A percentile compares a stretch with the other conserved stretches of the same genome.
These are phyloP conservation scores for Schizothecium vesticola DNA, from an alignment of 495 filamentous ascomycete species.

Conservation along the genomic window DNA sequence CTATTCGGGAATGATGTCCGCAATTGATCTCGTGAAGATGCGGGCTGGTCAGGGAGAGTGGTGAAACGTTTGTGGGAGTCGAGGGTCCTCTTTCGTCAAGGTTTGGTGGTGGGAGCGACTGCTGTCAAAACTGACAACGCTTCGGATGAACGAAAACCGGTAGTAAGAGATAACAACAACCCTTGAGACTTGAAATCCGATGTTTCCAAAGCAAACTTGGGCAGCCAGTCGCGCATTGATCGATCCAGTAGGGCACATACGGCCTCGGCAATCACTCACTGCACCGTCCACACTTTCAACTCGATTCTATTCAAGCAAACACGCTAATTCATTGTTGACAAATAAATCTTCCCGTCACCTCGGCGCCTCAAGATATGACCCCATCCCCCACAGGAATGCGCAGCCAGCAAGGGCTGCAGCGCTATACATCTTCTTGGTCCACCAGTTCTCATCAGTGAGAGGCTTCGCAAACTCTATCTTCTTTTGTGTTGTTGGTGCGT, in stretches of 20 bases:
- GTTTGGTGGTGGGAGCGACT: not conserved
- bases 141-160: not conserved
- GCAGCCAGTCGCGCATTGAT: not conserved
- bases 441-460: constrained; percentile 60
- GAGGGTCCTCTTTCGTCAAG: not conserved
- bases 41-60: not conserved
- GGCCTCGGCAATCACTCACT: not conserved
- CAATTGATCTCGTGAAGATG: not conserved
- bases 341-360: not conserved
- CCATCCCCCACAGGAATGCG: constrained; percentile 60
- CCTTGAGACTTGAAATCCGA: not conserved
- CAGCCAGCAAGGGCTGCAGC: constrained; percentile 60
- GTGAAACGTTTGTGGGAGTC: not conserved
- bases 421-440: constrained; percentile 64
- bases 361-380: constrained; percentile 44
- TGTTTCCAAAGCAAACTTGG: not conserved
- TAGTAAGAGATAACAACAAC: not conserved
- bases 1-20: not conserved
- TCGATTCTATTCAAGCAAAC: not conserved
- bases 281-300: not conserved
- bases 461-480: constrained; percentile 52
- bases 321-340: not conserved
- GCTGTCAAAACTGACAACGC: not conserved
- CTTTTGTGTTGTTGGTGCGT: constrained; percentile 31
- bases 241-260: not conserved